Evolutionary conservation across 305 asterid genomes (phyloP), one percentile per base, ranked within the genome.

Genomic region (Petunia hybrid): DNA sequence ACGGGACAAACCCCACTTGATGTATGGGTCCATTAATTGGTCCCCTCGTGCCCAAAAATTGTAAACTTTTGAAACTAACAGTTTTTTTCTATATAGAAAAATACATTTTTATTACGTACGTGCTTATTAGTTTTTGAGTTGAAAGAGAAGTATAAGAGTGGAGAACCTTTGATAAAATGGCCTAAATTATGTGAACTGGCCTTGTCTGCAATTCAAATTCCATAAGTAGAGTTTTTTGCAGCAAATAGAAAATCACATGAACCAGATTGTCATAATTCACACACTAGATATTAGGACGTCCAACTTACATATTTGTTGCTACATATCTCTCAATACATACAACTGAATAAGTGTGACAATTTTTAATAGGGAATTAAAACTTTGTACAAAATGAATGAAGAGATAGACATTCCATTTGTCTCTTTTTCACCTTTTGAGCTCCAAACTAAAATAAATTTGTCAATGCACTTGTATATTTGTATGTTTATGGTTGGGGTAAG

Each of bases 11-110:
- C 45, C 67, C 71, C 46, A 65, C 14, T 61, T 31, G 3, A 10
- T 2, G 46, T 79, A 42, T 64, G 38, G 53, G 6, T 51, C 61
- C 5, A 65, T 39, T 65, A 40, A 22, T 10, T 51, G 77, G 61
- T 46, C 77, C 77, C 77, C 71, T 64, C 70, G 46, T 64, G 70
- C 70, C 46, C 77, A 70, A 69, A 70, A 38, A 16, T 45, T 12
- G 4, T 9, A 65, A 38, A 12, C n/a, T n/a, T 45, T 45, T 45
- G 51, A 6, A 45, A 45, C 10, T 6, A 6, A 45, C 6, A 45
- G 10, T 2, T 5, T 45, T 45, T 45, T 8, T 45, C 51, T 5
- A 45, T 45, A 6, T 45, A 6, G 51, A 6, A 45, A 6, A n/a
- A n/a, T 55, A 55, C 1, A 3, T 55, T 13, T 13, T 55, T 46